These are phyloP conservation scores for Isatis lusitanica DNA, from an alignment of 441 rosid species.

Conservation along the genomic window DNA sequence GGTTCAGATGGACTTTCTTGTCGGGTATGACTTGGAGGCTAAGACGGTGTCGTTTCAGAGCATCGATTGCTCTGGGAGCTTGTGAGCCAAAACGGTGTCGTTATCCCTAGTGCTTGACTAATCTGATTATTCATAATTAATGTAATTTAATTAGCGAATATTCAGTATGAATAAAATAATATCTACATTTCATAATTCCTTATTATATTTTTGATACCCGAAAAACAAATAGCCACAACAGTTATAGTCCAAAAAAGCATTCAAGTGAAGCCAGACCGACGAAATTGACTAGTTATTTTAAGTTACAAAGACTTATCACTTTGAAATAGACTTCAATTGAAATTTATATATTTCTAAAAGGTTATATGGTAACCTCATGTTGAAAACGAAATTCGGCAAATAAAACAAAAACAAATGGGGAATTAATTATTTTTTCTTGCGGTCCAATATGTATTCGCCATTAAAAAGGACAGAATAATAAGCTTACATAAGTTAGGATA, in stretches of 20 bases:
- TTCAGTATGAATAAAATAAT: conserved; percentile 23
- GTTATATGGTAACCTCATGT: conserved; percentile 10
- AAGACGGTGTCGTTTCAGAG: conserved; percentile 49
- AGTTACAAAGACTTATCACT: not conserved
- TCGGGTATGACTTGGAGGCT: conserved; percentile 57
- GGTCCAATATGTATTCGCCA: conserved; percentile 23
- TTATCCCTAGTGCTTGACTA: not conserved
- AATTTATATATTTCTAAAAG: not conserved
- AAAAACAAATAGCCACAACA: not conserved
- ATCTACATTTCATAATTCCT: not conserved
- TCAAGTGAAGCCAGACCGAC: conserved; percentile 11
- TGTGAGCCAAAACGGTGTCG: not conserved
- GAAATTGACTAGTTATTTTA: conserved; percentile 7
- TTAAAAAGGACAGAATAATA: not conserved
- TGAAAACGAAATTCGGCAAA: conserved; percentile 7
- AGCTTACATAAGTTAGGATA: not conserved
- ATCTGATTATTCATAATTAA: not conserved
- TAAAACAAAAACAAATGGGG: not conserved
- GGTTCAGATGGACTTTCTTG: conserved; percentile 51
- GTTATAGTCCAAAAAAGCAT: not conserved
- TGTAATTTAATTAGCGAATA: not conserved
- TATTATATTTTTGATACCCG: not conserved
- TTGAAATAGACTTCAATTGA: not conserved
- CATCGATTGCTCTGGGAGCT: conserved; percentile 48
- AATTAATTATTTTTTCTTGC: not conserved